phyloP scores from a whole-genome alignment of 2,329 filamentous ascomycete species.

The Neopestalotiopsis sp. region DNA sequence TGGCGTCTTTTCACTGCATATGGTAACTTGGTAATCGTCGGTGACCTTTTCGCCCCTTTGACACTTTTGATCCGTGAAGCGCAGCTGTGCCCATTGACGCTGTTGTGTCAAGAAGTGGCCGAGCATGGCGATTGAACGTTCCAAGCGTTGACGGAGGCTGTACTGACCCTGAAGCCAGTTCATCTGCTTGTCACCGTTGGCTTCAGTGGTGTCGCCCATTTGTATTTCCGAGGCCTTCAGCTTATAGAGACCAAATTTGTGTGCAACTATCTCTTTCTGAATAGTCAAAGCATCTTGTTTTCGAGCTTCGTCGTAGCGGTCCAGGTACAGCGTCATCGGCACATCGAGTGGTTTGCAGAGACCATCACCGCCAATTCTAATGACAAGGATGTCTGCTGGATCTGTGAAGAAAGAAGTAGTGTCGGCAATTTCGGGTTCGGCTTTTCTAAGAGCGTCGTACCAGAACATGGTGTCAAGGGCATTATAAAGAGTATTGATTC shows the following conservation, averaged over 20 bases:
- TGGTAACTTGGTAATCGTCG: slow-evolving; percentile 20
- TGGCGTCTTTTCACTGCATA: slow-evolving; percentile 46
- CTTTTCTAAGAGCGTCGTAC: slow-evolving; percentile 38
- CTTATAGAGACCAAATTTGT: slow-evolving; percentile 21
- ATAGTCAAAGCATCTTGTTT: slow-evolving; percentile 53
- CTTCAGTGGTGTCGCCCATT: slow-evolving; percentile 25
- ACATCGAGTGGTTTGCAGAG: slow-evolving; percentile 52
- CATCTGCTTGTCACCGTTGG: slow-evolving; percentile 5
- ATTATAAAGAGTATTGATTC: slow-evolving; percentile 51
- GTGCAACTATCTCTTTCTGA: slow-evolving; percentile 37
- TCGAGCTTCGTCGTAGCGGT: slow-evolving; percentile 54
- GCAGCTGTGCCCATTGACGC: slow-evolving; percentile 33
- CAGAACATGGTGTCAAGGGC: slow-evolving; percentile 54
- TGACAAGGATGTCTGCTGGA: slow-evolving; percentile 54
- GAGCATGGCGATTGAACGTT: slow-evolving; percentile 28
- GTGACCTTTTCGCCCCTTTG: slow-evolving; percentile 25
- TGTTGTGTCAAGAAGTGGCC: slow-evolving; percentile 29
- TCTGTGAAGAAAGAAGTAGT: slow-evolving; percentile 49
- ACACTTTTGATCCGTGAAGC: slow-evolving; percentile 28
- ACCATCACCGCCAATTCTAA: slow-evolving; percentile 49
- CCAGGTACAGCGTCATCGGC: slow-evolving; percentile 56
- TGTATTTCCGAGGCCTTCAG: slow-evolving; percentile 24
- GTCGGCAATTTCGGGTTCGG: no score
- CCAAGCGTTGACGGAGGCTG: slow-evolving; percentile 29
- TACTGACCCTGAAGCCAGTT: slow-evolving; percentile 27